Evolutionary conservation across 495 filamentous ascomycete genomes (phyloP).

Genomic region (Lasiosphaeria hispida): DNA sequence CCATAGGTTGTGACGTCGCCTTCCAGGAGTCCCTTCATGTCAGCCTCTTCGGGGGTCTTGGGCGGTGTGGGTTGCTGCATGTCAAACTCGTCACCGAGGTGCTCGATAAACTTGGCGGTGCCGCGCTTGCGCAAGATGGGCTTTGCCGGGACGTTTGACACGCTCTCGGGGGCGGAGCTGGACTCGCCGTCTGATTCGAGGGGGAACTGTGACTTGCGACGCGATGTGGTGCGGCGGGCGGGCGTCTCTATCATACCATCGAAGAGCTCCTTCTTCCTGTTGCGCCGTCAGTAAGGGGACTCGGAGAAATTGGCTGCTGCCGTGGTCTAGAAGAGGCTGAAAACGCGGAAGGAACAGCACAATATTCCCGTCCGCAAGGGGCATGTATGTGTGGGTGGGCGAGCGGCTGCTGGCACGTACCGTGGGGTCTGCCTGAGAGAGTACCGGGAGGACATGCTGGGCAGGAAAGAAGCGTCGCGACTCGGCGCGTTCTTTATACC

Average conservation of each 20-base stretch:
- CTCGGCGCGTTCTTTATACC: conserved; percentile 21
- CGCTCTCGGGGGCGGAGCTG: conserved; percentile 40
- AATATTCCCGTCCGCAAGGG: too few species aligned
- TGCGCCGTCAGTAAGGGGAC: conserved; percentile 7
- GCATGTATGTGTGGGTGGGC: background rate
- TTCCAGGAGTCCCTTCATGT: conserved; percentile 24
- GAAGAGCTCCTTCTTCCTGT: conserved; percentile 51
- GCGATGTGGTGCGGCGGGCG: conserved; percentile 31
- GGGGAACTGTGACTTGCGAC: conserved; percentile 43
- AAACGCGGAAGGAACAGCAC: background rate
- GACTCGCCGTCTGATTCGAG: conserved; percentile 45
- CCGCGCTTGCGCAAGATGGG: conserved; percentile 35
- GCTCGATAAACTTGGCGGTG: conserved; percentile 45
- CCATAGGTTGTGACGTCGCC: background rate
- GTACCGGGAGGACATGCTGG: conserved; percentile 37
- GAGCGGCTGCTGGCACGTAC: conserved; percentile 31
- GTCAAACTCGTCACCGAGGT: conserved; percentile 35
- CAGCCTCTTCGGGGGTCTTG: conserved; percentile 30
- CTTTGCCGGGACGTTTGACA: conserved; percentile 18
- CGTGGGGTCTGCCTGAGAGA: conserved; percentile 52
- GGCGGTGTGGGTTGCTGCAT: conserved; percentile 22
- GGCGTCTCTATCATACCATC: conserved; percentile 53
- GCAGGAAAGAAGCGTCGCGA: conserved; percentile 10
- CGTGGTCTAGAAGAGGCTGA: background rate
- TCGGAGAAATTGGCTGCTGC: too few species aligned